phyloP scores from a whole-genome alignment of 2,329 filamentous ascomycete species.

The Myriosclerotinia scirpicola region DNA sequence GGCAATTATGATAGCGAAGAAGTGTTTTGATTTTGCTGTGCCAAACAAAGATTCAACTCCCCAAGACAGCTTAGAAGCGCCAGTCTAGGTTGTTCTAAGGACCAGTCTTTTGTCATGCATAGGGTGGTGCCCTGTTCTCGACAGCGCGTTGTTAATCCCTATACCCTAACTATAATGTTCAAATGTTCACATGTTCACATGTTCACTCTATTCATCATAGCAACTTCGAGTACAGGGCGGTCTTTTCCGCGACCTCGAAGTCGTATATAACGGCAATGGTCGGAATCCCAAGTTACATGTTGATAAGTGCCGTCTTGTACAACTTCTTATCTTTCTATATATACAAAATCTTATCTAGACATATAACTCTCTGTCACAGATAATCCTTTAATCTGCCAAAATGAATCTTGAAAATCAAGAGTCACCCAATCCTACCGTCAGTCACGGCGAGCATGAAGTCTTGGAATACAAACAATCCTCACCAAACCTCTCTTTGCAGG shows the following conservation, averaged over 20 bases:
- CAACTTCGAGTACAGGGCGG: not conserved
- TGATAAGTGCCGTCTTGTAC: not conserved
- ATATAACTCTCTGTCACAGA: not conserved
- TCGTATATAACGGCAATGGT: not conserved
- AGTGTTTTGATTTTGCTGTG: not conserved
- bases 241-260: too few species aligned
- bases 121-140: not conserved
- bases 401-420: constrained; percentile 11
- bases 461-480: constrained; percentile 4
- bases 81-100: not conserved
- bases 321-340: not conserved
- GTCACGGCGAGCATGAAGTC: not conserved
- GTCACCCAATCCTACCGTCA: not conserved
- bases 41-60: not conserved
- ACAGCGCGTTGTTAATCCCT: not conserved
- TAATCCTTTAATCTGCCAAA: not conserved
- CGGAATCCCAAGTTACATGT: not conserved
- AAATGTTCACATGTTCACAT: not conserved
- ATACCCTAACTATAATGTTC: not conserved
- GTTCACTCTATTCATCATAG: not conserved
- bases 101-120: not conserved
- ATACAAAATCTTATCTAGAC: not conserved
- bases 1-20: not conserved
- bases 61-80: not conserved
- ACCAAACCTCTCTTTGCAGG: constrained; percentile 11